Percentiles rank a stretch among this genome's conserved stretches.
These are phyloP conservation scores for Fusarium sp. DNA, from an alignment of 2,329 filamentous ascomycete species.

Conservation along the genomic window DNA sequence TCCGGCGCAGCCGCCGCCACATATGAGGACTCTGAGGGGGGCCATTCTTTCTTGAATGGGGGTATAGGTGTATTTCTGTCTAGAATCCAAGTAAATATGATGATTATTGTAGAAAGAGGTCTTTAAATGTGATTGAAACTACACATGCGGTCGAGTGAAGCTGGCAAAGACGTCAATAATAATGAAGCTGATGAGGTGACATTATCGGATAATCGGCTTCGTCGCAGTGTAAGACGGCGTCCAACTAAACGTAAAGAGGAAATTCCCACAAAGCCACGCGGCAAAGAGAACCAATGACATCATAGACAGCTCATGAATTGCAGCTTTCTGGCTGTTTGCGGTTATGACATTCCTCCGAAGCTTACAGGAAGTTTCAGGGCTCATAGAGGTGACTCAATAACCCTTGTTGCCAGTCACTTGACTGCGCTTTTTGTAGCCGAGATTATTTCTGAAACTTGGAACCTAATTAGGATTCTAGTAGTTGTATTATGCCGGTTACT, in stretches of 20 bases:
- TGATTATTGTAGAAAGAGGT: too few species aligned
- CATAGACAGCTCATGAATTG: neutral
- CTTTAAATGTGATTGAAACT: too few species aligned
- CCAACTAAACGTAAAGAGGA: neutral
- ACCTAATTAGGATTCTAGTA: too few species aligned
- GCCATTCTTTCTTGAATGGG: constrained; percentile 3
- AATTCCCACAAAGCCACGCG: too few species aligned
- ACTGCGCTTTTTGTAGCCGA: neutral
- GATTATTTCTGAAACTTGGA: neutral
- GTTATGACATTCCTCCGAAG: neutral
- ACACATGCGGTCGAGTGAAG: rapidly evolving
- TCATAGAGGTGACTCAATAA: neutral
- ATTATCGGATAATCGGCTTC: too few species aligned
- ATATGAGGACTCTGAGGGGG: constrained; percentile 41
- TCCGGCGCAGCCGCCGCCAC: constrained; percentile 51
- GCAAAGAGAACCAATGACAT: too few species aligned
- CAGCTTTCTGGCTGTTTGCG: neutral
- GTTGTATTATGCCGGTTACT: neutral
- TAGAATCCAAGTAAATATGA: too few species aligned
- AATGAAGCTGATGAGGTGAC: too few species aligned
- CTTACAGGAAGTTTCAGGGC: neutral
- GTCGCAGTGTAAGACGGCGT: too few species aligned
- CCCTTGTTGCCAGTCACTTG: neutral
- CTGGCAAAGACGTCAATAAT: too few species aligned
- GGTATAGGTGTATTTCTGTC: too few species aligned